phyloP scores from a whole-genome alignment of 805 yeast species.

The Candida xyloterini region DNA sequence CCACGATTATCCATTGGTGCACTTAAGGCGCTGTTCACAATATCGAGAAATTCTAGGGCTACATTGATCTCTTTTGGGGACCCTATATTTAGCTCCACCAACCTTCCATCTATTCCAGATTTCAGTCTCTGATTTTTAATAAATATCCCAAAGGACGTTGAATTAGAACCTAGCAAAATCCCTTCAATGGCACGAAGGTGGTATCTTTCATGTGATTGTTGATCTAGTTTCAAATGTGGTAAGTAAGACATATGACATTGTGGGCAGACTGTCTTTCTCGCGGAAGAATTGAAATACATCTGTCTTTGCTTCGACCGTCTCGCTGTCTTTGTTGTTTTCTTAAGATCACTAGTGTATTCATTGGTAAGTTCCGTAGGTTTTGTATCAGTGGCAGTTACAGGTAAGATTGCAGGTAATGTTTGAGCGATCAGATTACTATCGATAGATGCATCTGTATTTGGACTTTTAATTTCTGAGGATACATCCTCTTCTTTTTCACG shows the following conservation, averaged over 20 bases:
- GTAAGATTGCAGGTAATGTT: too few species aligned
- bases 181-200: conserved; percentile 44
- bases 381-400: too few species aligned
- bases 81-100: conserved; percentile 36
- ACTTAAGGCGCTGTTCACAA: conserved; percentile 58
- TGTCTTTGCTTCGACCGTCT: conserved; percentile 9
- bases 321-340: too few species aligned
- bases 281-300: conserved; percentile 18
- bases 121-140: conserved; percentile 7
- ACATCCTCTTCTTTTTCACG: not conserved
- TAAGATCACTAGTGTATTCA: too few species aligned
- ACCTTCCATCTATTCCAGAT: conserved; percentile 12
- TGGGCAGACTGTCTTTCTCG: conserved; percentile 36
- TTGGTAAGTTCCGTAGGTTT: too few species aligned
- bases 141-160: conserved; percentile 9
- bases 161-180: conserved; percentile 8
- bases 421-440: too few species aligned
- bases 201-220: conserved; percentile 46
- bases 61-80: conserved; percentile 34
- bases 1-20: conserved; percentile 42
- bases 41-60: conserved; percentile 40
- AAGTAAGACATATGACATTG: conserved; percentile 55
- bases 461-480: too few species aligned
- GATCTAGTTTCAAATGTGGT: conserved; percentile 40
- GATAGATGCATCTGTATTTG: too few species aligned